A percentile compares a stretch with the other conserved stretches of the same genome.
Conservation (phyloP, 2,329 filamentous ascomycete genomes). For the Tolypocladium ovalisporum region DNA sequence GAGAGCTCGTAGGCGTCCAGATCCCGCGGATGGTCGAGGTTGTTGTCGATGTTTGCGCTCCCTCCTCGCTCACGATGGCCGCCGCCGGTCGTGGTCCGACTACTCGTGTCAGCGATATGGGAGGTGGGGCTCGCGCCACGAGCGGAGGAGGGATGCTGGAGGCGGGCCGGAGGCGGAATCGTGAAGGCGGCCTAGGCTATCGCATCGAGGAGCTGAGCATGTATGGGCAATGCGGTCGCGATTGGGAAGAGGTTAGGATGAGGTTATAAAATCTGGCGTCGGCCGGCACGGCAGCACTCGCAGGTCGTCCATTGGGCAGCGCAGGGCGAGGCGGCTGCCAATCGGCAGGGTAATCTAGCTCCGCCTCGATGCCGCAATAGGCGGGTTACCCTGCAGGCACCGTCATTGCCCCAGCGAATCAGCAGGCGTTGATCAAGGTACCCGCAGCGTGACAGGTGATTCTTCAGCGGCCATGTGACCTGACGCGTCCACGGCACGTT, state of each 20-base stretch:
- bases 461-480: neutral
- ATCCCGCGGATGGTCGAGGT: slow-evolving; percentile 1
- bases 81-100: slow-evolving; percentile 12
- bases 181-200: slow-evolving; percentile 9
- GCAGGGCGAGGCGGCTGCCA: neutral
- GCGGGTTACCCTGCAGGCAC: neutral
- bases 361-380: neutral
- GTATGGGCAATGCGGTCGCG: neutral
- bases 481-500: neutral
- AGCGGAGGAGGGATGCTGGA: slow-evolving; percentile 28
- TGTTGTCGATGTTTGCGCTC: slow-evolving; percentile 10
- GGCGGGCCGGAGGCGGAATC: slow-evolving; percentile 19
- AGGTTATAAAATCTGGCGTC: neutral
- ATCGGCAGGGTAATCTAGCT: neutral
- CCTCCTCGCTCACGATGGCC: slow-evolving; percentile 23
- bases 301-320: too few relatives aligned
- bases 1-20: slow-evolving; percentile 28
- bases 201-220: neutral
- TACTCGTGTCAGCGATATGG: slow-evolving; percentile 8
- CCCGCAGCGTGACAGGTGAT: neutral
- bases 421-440: neutral
- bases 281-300: neutral
- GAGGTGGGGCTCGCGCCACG: slow-evolving; percentile 15
- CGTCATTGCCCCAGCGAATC: neutral
- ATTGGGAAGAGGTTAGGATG: neutral